Base-by-base conservation (phyloP, 2,329 filamentous ascomycete species). In the Xylaria sp. region DNA sequence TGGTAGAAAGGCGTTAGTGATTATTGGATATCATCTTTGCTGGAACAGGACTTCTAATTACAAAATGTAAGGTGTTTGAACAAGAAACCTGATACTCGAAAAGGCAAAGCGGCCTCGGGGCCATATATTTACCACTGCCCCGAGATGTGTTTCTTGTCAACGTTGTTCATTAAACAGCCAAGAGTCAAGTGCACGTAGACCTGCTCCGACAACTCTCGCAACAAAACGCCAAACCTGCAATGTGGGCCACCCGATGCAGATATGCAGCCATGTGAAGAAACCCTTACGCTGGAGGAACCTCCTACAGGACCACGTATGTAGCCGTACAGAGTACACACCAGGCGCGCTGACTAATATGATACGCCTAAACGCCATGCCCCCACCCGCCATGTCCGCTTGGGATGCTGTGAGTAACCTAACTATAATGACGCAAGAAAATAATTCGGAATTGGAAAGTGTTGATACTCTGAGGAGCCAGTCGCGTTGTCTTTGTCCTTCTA, bases 361-460 rank as follows among this genome's bases (percentile, higher is more conserved):
- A 77, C 79, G 77, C 79, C 80, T 70, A 70, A 69, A 81, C 79
- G 78, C 79, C 79, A 67, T 72, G 75, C 76, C 77, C 70, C 77
- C 70, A 70, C 67, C 71, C 69, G 71, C 73, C 70, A 74, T 76
- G 75, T 74, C 74, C 72, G 75, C 70, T 71, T 50, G 50, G 61
- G 61, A 70, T 68, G 64, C 63, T 72, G 71, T 69, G 73, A 75
- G 73, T 59, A 70, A 69, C 60, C 66, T 67, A 71, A 57, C 70
- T 71, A 58, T 72, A 68, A 67, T 69, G 71, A 69, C 71, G 67
- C 75, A 64, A 63, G 67, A 66, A 70, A 63, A 64, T 57, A n/a
- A n/a, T 66, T 66, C 65, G 55, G 60, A 56, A 56, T 59, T 47
- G 53, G 63, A 65, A 58, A 37, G 46, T 57, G 47, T 35, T n/a